These are phyloP conservation scores for Chlamydomonas sphaeroides DNA, from an alignment of 139 green algal genomes.

Conservation along the genomic window DNA sequence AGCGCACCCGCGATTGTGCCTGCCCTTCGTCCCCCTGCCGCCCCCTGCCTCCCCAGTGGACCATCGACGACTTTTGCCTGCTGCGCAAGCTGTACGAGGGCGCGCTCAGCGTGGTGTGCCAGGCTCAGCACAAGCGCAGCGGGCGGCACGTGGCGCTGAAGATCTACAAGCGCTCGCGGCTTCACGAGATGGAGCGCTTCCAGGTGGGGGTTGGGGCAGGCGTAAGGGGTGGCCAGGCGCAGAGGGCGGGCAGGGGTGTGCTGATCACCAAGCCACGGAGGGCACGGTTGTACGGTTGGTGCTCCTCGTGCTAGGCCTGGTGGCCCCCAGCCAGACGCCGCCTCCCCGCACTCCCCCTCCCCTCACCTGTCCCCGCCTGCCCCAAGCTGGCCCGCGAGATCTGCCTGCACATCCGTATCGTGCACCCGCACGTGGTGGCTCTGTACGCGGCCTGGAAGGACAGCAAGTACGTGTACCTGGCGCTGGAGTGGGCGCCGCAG, in stretches of 20 bases:
- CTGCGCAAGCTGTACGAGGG: slow-evolving; percentile 64
- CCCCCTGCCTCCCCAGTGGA: too few species aligned
- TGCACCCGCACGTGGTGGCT: slow-evolving; percentile 55
- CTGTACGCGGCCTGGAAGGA: slow-evolving; percentile 67
- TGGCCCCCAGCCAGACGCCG: too few species aligned
- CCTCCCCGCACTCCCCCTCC: not conserved
- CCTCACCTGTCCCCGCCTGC: not conserved
- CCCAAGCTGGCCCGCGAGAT: slow-evolving; percentile 63
- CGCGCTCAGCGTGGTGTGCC: slow-evolving; percentile 52
- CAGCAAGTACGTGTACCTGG: slow-evolving; percentile 61
- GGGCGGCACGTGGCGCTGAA: slow-evolving; percentile 61
- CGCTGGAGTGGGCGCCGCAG: slow-evolving; percentile 56
- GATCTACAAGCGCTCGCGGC: slow-evolving; percentile 58
- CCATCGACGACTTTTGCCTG: slow-evolving; percentile 54
- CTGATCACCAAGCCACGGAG: too few species aligned
- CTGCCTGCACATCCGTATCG: slow-evolving; percentile 64
- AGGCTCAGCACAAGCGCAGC: slow-evolving; percentile 49
- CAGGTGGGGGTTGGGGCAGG: slow-evolving; percentile 36
- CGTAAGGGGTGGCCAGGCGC: too few species aligned
- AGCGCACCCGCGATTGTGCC: too few species aligned
- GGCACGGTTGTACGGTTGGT: too few species aligned
- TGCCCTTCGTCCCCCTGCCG: too few species aligned
- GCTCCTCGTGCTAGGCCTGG: too few species aligned
- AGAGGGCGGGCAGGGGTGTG: too few species aligned
- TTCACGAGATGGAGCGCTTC: slow-evolving; percentile 64